Base-by-base conservation (phyloP, 2,329 filamentous ascomycete species). In the Botrytis byssoidea region DNA sequence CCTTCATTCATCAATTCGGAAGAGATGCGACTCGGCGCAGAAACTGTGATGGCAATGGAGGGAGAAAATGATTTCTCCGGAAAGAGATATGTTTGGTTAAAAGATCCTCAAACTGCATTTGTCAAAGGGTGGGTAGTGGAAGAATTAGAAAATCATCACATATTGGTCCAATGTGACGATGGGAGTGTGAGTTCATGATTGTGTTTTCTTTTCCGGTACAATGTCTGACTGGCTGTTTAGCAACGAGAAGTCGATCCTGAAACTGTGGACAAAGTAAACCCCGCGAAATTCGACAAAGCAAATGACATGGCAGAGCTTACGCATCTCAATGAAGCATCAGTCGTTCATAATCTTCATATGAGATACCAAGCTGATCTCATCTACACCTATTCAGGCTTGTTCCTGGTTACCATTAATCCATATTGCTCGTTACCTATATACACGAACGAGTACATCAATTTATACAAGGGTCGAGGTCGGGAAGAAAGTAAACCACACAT, bases 251-350 rank as follows among this genome's bases (percentile, higher is more conserved):
- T 96, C 69, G 91, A 95, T 77, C 85, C 89, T 70, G 95, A 98
- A 79, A 92, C 90, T 79, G 94, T 98, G 78, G 97, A 99, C 86
- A 98, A 98, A 84, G 97, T 99, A 85, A 99, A 99, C 83, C 96
- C 96, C 65, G 95, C 95, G 80, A 99, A 99, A 82, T 99, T 99
- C 84, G 96, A 99, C 88, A 99, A 98, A 84, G 95, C 95, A 77
- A 94, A 97, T 84, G 97, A 99, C 83, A 99, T 99, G 96, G 96
- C 97, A 37, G 96, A 99, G 83, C 88, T 99, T 80, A 99, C 96
- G 9, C 96, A 99, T 83, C 86, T 99, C 76, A 99, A 99, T 83
- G 96, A 99, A 84, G 93, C 95, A 35, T 98, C 96, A 0, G 96
- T 99, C 70, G 95, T 99, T 70, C 95, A 99, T 84, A 99, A 99